A percentile compares a stretch with the other conserved stretches of the same genome.
These are phyloP conservation scores for Fusarium nisikadoi DNA, from an alignment of 2,329 filamentous ascomycete genomes.

Conservation along the genomic window DNA sequence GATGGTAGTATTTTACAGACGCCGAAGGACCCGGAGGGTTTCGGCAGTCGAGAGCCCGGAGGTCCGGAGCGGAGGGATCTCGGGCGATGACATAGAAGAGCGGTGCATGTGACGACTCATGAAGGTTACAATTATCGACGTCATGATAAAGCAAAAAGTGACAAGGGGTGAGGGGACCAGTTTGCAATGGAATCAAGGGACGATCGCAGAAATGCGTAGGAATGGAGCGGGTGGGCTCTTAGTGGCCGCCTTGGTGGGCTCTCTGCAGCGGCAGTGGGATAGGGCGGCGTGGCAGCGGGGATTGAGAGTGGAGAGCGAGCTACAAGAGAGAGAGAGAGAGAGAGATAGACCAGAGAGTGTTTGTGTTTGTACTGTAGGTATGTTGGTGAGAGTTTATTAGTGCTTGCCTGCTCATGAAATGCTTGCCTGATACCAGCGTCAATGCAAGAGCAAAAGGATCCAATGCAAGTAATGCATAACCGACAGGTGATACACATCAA, in stretches of 20 bases:
- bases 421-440: neutral
- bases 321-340: neutral
- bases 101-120: slow-evolving; percentile 10
- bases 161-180: slow-evolving; percentile 16
- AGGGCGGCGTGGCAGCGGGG: slow-evolving; percentile 21
- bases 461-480: neutral
- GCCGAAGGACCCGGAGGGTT: slow-evolving; percentile 12
- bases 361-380: neutral
- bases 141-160: slow-evolving; percentile 17
- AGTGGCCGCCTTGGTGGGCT: slow-evolving; percentile 36
- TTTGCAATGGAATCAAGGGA: slow-evolving; percentile 23
- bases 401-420: neutral
- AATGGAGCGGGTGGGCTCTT: slow-evolving; percentile 41
- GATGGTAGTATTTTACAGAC: neutral
- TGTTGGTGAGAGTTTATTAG: neutral
- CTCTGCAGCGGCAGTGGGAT: slow-evolving; percentile 17
- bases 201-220: slow-evolving; percentile 30
- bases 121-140: slow-evolving; percentile 9
- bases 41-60: slow-evolving; percentile 29
- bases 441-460: neutral
- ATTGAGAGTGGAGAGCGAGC: slow-evolving; percentile 12
- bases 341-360: neutral
- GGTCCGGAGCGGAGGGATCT: slow-evolving; percentile 28
- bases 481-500: neutral
- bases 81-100: slow-evolving; percentile 23